Evolutionary conservation across 805 yeast genomes (phyloP), one percentile per base, ranked within the genome.

Genomic region (Metschnikowia continentalis): DNA sequence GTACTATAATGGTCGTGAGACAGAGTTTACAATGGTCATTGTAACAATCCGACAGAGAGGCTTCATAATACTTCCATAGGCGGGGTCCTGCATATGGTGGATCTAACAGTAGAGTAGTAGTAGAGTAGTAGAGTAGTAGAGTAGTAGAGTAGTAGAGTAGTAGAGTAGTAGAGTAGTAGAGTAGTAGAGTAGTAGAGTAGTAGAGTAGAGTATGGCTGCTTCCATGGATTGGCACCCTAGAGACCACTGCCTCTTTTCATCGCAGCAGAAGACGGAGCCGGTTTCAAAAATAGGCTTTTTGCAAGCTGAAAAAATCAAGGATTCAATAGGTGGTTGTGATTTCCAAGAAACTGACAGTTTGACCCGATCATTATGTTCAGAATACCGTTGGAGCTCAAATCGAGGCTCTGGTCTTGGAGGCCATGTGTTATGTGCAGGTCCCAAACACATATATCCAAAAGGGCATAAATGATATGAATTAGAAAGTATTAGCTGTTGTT

Each of bases 291-390:
- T 80, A 38, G 69, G 62, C 17, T 81, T 84, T 61, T 46, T 59
- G 1, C 80, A 83, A 45, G 91, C 94, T 0, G 57, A 69, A 7
- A 61, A 61, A 0, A 67, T 62, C 11, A 52, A 54, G 1, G 71
- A 69, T 51, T 49, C 48, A 2, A 63, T 68, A 0, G 67, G 68
- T 17, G 19, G 35, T 60, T 26, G 57, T 64, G 3, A 49, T 64
- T 11, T 61, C 63, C 13, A 54, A 69, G 35, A 59, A 53, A 3
- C 83, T 82, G 55, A 74, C 77, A 0, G 74, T 90, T 3, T 91
- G 97, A 97, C 97, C 98, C 0, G 91, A 80, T 49, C 98, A 91
- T 64, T 91, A 97, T 66, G 80, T 91, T 14, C 91, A 88, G 61
- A 74, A 76, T 47, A 75, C 90, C 0, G 45, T 55, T 5, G 97